A percentile compares a stretch with the other conserved stretches of the same genome.
Conservation (phyloP, 495 filamentous ascomycete species). For the Neurospora sp. region DNA sequence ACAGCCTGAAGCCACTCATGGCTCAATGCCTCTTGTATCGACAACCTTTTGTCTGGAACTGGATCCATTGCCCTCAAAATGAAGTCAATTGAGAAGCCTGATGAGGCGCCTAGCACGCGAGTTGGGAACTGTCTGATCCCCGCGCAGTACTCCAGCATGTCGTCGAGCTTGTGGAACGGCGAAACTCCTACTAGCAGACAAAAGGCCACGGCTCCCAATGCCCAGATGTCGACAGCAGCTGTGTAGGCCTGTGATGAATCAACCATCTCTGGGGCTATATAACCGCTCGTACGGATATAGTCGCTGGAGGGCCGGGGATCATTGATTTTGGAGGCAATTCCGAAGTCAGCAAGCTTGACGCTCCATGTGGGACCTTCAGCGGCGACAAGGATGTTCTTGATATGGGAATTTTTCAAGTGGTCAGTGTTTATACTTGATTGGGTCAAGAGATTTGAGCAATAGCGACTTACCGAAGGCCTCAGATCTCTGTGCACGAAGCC, state of each 20-base stretch:
- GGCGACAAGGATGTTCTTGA: constrained; percentile 15
- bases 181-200: neutral
- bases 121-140: neutral
- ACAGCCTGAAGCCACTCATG: neutral
- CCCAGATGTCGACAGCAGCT: constrained; percentile 11
- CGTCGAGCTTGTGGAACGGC: neutral
- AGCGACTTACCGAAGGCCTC: constrained; percentile 25
- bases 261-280: constrained; percentile 5
- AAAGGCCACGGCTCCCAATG: constrained; percentile 8
- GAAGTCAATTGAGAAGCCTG: neutral
- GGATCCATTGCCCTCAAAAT: neutral
- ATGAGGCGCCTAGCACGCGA: accelerated
- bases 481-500: constrained; percentile 41
- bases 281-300: constrained; percentile 6
- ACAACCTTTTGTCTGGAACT: neutral
- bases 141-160: neutral
- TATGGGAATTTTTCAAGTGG: neutral
- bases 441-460: neutral
- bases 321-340: constrained; percentile 22
- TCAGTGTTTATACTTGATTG: neutral
- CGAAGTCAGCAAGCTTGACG: constrained; percentile 45
- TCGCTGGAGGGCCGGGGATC: constrained; percentile 1
- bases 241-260: neutral
- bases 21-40: neutral
- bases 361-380: constrained; percentile 19